These are phyloP conservation scores for Boletus vermiculosoides DNA, from an alignment of 768 basidiomycete genomes.

Conservation along the genomic window DNA sequence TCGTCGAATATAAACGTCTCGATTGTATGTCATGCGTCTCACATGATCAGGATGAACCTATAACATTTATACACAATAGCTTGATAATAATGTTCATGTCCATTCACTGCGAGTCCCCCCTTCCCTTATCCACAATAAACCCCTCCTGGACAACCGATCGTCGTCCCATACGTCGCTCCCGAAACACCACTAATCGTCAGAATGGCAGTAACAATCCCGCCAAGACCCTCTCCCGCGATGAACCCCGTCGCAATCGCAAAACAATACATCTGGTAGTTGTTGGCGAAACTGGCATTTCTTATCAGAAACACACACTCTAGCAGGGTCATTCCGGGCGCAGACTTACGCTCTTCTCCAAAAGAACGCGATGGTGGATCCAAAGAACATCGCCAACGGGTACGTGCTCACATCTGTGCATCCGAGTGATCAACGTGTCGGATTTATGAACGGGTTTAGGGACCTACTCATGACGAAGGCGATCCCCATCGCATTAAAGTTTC, in stretches of 20 bases:
- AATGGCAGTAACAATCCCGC: slow-evolving; percentile 34
- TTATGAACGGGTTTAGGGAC: neutral
- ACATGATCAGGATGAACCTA: neutral
- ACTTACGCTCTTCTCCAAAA: neutral
- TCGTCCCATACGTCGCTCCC: slow-evolving; percentile 28
- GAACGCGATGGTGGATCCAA: neutral
- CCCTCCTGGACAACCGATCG: slow-evolving; percentile 29
- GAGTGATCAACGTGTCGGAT: neutral
- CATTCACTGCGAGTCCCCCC: too few relatives aligned
- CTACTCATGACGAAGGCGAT: neutral
- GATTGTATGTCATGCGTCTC: neutral
- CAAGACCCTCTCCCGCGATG: slow-evolving; percentile 41
- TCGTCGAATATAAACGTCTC: neutral
- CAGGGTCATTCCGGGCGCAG: neutral
- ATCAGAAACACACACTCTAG: neutral
- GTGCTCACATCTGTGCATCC: neutral
- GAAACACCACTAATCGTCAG: slow-evolving; percentile 31
- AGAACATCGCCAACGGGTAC: neutral
- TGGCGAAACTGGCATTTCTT: neutral
- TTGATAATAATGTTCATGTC: neutral
- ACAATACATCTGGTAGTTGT: slow-evolving; percentile 25
- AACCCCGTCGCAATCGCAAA: slow-evolving; percentile 40
- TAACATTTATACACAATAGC: neutral
- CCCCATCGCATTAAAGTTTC: neutral
- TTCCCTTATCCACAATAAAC: slow-evolving; percentile 25